Evolutionary conservation across 1,139 yeast species (phyloP), one percentile per base, ranked within the genome.

Genomic region (Sugiyamaella novakii): DNA sequence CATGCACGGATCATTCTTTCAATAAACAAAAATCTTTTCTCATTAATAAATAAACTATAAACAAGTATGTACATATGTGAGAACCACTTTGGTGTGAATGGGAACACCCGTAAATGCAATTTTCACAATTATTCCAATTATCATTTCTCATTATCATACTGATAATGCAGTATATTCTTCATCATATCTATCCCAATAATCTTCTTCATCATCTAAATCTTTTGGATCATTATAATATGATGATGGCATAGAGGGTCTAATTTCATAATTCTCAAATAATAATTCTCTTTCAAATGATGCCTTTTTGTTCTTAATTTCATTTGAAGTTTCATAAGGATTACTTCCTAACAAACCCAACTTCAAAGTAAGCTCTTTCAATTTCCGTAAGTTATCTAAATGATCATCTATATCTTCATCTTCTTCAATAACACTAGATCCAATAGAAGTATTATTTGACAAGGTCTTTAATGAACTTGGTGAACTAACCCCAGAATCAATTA

Each of bases 131-230:
- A 12, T 14, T 11, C 22, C 41, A 24, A 42, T 36, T 19, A 39
- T 11, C 24, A 29, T 12, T 27, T 21, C 12, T 17, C 38, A 22
- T 24, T 2, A 12, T 14, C 8, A 12, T 25, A 2, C 5, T 8
- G 21, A 6, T 12, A n/a, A n/a, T n/a, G n/a, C n/a, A n/a, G n/a
- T n/a, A 27, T 19, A 8, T 39, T 29, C 36, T 12, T 39, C 28
- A 34, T 52, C 56, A 42, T 54, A 54, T 37, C 44, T 42, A 33
- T 33, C 33, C 57, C 57, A 54, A 31, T 54, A 54, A 21, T 45
- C 53, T 34, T 53, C 54, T 18, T 52, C 55, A 21, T 46, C 47
- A 22, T 46, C 47, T 14, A 11, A n/a, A n/a, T 35, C 33, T n/a
- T n/a, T n/a, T 10, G 8, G 22, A 10, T 21, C 15, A 19, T 27